These are phyloP conservation scores for Parachaetomium inaequale DNA, from an alignment of 495 filamentous ascomycete species.

Conservation along the genomic window DNA sequence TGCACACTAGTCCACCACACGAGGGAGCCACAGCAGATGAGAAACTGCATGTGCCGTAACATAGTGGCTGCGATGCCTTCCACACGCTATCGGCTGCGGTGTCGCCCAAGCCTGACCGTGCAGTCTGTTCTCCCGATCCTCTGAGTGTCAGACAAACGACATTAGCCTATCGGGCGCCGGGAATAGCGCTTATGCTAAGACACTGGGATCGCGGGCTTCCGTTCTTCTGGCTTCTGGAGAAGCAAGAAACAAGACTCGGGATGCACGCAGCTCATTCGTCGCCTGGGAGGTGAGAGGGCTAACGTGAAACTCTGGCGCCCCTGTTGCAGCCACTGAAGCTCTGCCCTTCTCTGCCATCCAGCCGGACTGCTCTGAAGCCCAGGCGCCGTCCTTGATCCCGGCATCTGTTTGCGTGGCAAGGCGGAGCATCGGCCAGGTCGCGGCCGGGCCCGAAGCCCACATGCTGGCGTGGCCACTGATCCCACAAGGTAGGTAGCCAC, in stretches of 20 bases:
- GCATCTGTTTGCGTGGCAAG: neutral
- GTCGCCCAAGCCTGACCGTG: neutral
- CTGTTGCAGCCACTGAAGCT: neutral
- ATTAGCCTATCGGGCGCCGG: constrained; percentile 8
- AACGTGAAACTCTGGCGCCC: neutral
- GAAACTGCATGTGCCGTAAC: too few relatives aligned
- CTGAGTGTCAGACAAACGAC: neutral
- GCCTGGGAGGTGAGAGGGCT: neutral
- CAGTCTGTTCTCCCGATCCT: neutral
- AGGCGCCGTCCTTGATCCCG: too few relatives aligned
- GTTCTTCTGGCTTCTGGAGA: neutral
- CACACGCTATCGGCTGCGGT: neutral
- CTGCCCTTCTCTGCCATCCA: neutral
- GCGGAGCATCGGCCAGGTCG: neutral
- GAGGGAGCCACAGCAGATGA: neutral
- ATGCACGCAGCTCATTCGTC: neutral
- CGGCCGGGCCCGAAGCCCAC: neutral
- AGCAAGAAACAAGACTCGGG: neutral
- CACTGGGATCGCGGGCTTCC: neutral
- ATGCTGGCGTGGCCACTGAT: neutral
- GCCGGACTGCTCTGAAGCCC: neutral
- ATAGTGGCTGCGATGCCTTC: too few relatives aligned
- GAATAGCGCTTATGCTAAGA: constrained; percentile 1
- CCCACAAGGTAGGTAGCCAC: neutral
- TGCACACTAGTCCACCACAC: neutral